A percentile compares a stretch with the other conserved stretches of the same genome.
Conservation (phyloP, 2,329 filamentous ascomycete genomes). For the Cytospora mali region DNA sequence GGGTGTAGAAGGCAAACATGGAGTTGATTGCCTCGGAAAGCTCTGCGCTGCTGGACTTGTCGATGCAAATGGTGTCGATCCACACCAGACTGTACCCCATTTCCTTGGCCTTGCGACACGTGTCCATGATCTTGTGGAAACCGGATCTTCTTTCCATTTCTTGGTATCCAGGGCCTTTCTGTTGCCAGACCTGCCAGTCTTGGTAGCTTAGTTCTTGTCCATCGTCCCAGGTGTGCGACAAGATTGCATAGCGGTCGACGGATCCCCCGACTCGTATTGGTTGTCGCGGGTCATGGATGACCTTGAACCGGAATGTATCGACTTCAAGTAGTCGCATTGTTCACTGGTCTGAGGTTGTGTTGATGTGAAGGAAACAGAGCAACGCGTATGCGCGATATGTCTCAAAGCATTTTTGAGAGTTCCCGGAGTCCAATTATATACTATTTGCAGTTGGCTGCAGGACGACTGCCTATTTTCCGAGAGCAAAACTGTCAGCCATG, state of each 20-base stretch:
- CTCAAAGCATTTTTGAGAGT: no score
- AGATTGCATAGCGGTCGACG: background rate
- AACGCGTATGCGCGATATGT: no score
- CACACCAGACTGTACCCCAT: background rate
- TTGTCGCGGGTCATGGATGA: no score
- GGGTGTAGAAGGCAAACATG: conserved; percentile 25
- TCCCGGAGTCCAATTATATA: no score
- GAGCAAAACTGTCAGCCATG: no score
- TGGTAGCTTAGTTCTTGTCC: background rate
- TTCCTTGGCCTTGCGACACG: no score
- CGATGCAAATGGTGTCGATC: conserved; percentile 12
- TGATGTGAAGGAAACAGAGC: no score
- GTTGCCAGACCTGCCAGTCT: background rate
- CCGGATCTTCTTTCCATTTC: conserved; percentile 35
- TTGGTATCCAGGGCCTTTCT: background rate
- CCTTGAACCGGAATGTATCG: background rate
- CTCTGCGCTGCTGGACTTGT: conserved; percentile 5
- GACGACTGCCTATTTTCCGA: no score
- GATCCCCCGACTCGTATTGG: no score
- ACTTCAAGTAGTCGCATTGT: conserved; percentile 1
- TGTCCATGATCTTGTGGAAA: conserved; percentile 28
- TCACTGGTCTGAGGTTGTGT: background rate
- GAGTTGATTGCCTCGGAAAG: conserved; percentile 23
- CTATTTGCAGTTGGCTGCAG: no score
- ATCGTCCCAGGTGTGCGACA: background rate